Base-by-base conservation (phyloP, 345 rosid species). In the Durio zibethinus region DNA sequence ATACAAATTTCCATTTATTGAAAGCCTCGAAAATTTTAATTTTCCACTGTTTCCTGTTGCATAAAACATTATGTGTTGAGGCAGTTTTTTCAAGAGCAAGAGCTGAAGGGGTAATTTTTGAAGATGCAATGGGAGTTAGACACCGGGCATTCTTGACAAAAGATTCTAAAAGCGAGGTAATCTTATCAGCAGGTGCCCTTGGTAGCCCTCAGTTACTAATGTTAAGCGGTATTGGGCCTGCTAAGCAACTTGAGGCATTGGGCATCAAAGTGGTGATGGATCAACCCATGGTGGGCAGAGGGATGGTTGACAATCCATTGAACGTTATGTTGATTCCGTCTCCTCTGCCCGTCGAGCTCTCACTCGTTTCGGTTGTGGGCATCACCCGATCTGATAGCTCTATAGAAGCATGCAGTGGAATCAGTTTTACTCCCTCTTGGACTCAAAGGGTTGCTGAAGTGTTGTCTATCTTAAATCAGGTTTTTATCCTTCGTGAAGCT, bases 131-230 rank as follows among this genome's bases (percentile, higher is more conserved):
- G 10, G 97, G 95, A 67, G 47, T 12, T 23, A 79, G 61, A 48
- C 94, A 86, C 80, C 84, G 74, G 57, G 97, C 84, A 1, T 80
- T 83, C 43, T 77, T 90, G 63, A 81, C 31, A 5, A 79, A 74
- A 27, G 74, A 79, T 36, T 29, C 62, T 0, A 84, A 66, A 79
- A 90, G 82, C 68, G 98, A 94, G 86, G 81, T 93, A 50, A 88
- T 94, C 27, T 11, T 90, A 66, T 81, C 98, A 0, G 93, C 98
- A 0, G 97, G 98, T 0, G 97, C 98, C 40, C 38, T 94, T 0
- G 97, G 97, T 40, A 94, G 98, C 86, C 98, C 97, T 5, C 97
- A 91, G 18, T 35, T 91, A 33, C 60, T 94, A 74, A 91, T 94
- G 98, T 78, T 94, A 23, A 94, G 97, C 25, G 97, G 97, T 0